Base-by-base conservation (phyloP, 805 yeast genomes). In the Myxozyma neotropica region DNA sequence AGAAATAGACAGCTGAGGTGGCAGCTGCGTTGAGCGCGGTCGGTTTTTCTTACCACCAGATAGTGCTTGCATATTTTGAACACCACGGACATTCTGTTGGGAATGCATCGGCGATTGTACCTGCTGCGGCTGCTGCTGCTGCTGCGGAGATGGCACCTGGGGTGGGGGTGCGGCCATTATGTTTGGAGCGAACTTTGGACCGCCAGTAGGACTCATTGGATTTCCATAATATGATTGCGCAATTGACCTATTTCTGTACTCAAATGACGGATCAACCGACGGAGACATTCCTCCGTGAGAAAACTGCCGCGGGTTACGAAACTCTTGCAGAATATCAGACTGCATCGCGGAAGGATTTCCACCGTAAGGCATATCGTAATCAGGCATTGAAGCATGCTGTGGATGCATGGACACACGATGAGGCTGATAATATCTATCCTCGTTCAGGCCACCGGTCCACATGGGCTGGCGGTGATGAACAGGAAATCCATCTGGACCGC, bases 281-380 rank as follows among this genome's bases (percentile, higher is more conserved):
- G 58, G 58, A 8, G 58, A 53, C 48, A 58, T 49, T 19, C 39
- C 35, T 5, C 53, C 58, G 15, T 51, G 44, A 19, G 57, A 15
- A 29, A n/a, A 44, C 19, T 42, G 53, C 12, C 61, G 54, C 6
- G 61, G 58, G 31, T 58, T 58, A 15, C 61, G 48, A 36, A 53
- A 58, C 29, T 58, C 61, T 33, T 53, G 61, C 42, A 58, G 23
- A 21, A 46, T 48, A 27, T 57, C 61, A n/a, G 57, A 31, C 48
- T 35, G 53, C 50, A 21, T 40, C 3, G 48, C 36, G 8, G 38
- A 15, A 23, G 36, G 58, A 17, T 27, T n/a, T 4, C 35, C n/a
- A n/a, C n/a, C 53, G 23, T 49, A 45, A 4, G 45, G 13, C 39
- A 35, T 17, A 15, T 47, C 49, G 42, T 43, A 53, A 6, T 49